Base-by-base conservation (phyloP, 1,284 basidiomycete species). In the Papiliotrema terrestris region DNA sequence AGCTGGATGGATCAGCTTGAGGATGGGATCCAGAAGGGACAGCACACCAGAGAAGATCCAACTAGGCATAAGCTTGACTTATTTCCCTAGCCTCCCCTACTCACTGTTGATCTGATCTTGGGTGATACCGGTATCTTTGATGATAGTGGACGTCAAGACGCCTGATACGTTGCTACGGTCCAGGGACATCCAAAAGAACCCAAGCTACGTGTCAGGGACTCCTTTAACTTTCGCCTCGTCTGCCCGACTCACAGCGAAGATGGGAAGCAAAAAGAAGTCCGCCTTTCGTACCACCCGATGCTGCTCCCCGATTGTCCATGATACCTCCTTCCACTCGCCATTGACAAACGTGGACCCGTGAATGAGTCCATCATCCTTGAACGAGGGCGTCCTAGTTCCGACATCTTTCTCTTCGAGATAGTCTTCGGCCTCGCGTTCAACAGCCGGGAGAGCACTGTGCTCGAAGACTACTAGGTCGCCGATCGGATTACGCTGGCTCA, bases 251-350 rank as follows among this genome's bases (percentile, higher is more conserved):
- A 53, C 51, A 15, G 50, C 22, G 20, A 51, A 45, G 22, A 51
- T 43, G 29, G 50, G 50, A n/a, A 51, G 38, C 26, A 51, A 19
- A 11, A 43, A 51, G 8, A 51, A 51, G 29, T 51, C 50, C 2
- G 51, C 51, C 37, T 53, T 53, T 25, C 51, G 26, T n/a, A 53
- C 51, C 5, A 53, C 51, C 20, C 44, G 20, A 19, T 45, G 32
- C 22, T 53, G 51, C 26, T 53, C 51, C 32, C 47, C 35, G 17
- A 48, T 20, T 1, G 51, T 53, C 51, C 51, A 53, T 14, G 22
- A n/a, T n/a, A 53, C 43, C 2, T 19, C 14, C 32, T 45, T 52
- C 39, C 29, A 32, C 32, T 45, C 23, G 8, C 50, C 50, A 17
- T 52, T 39, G 32, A 36, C 32, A 19, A 41, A 23, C 25, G 41